phyloP scores from a whole-genome alignment of 2,329 filamentous ascomycete species.

The Trichophyton mentagrophytes region DNA sequence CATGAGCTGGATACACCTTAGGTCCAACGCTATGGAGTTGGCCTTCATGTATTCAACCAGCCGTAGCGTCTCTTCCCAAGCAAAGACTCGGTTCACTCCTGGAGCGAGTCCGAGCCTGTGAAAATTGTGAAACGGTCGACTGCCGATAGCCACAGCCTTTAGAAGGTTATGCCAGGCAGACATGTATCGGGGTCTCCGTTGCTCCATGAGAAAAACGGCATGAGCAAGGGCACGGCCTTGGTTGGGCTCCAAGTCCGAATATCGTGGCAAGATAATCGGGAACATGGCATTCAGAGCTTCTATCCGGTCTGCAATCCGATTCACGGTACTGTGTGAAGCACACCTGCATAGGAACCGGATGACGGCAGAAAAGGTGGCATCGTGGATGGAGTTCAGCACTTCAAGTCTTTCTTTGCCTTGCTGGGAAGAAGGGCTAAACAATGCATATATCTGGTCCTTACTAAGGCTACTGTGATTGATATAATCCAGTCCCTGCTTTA shows the following conservation, averaged over 20 bases:
- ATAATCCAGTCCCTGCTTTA: constrained; percentile 32
- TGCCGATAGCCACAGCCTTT: constrained; percentile 15
- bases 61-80: constrained; percentile 27
- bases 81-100: constrained; percentile 20
- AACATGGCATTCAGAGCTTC: constrained; percentile 11
- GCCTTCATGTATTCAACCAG: constrained; percentile 25
- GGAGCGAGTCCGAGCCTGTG: constrained; percentile 10
- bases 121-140: not conserved
- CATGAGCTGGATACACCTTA: constrained; percentile 7
- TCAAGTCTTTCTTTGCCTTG: constrained; percentile 4
- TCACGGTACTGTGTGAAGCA: not conserved
- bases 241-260: not conserved
- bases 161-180: constrained; percentile 28
- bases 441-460: constrained; percentile 17
- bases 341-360: constrained; percentile 29
- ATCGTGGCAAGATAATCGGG: not conserved
- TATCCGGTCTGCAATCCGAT: constrained; percentile 14
- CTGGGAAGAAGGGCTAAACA: not conserved
- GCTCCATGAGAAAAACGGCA: constrained; percentile 25
- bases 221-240: constrained; percentile 15
- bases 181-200: constrained; percentile 19
- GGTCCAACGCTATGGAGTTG: constrained; percentile 4
- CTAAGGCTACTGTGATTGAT: constrained; percentile 28
- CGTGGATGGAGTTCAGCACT: constrained; percentile 21
- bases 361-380: constrained; percentile 33